Evolutionary conservation across 345 rosid species (phyloP), one percentile per base, ranked within the genome.

Genomic region (Sisymbrium altissimum): DNA sequence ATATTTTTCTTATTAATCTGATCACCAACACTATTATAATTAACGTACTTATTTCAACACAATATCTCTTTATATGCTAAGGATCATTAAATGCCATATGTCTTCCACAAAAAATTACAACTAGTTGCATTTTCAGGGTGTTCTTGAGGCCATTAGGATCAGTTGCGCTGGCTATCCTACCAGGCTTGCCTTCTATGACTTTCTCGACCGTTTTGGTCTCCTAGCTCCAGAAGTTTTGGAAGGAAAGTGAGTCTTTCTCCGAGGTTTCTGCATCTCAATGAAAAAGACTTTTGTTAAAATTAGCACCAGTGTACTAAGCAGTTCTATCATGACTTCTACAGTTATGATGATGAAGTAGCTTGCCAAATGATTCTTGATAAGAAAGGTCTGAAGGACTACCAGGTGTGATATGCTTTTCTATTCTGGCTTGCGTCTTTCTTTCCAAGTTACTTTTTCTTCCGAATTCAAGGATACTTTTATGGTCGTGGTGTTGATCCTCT

Each of bases 121-220:
- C 38, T 29, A 71, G 17, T 49, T 64, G 66, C 49, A 50, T 32
- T 71, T 56, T 15, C 68, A 86, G 86, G 91, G 88, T 77, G 88
- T 95, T 74, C 94, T 95, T 53, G 99, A 95, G 81, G 99, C 99
- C 75, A 95, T 95, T 74, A 87, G 98, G 79, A 95, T 95, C 79
- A 95, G 99, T 80, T 95, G 99, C 85, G 98, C 99, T 83, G 99
- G 99, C 72, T 95, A 95, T 85, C 99, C 99, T 25, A 95, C 99
- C 21, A 87, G 98, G 71, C 86, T 97, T 46, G 86, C 98, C 48
- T 95, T 95, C 82, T 87, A 92, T 60, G 96, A 92, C 71, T 90
- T 92, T 82, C 96, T 95, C 64, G 86, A 85, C 63, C 98, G 99
- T 48, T 95, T 95, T 77, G 99, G 98, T 62, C 90, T 95, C 70